A percentile compares a stretch with the other conserved stretches of the same genome.
phyloP scores from a whole-genome alignment of 2,329 filamentous ascomycete species.

The Aureobasidium sp. region DNA sequence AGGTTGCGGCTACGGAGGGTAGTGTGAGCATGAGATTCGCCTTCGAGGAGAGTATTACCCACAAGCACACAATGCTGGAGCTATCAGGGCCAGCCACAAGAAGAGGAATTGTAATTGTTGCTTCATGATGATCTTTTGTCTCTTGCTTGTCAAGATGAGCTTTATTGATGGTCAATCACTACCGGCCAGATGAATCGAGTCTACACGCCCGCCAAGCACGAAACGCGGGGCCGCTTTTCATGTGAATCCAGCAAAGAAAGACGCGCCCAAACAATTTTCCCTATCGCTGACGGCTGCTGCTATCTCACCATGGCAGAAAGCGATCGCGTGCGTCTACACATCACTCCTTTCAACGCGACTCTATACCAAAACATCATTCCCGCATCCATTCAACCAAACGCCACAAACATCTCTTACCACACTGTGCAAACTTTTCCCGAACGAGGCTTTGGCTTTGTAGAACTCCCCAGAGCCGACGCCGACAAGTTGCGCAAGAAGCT shows the following conservation, averaged over 20 bases:
- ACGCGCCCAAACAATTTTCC: neutral
- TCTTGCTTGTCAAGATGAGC: neutral
- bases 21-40: too few relatives aligned
- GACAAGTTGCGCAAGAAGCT: slow-evolving; percentile 89
- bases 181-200: neutral
- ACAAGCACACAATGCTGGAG: slow-evolving; percentile 21
- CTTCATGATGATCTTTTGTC: neutral
- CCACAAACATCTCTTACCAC: slow-evolving; percentile 83
- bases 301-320: slow-evolving; percentile 9
- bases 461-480: slow-evolving; percentile 72
- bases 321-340: slow-evolving; percentile 61
- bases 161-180: neutral
- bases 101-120: slow-evolving; percentile 13
- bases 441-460: slow-evolving; percentile 81
- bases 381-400: slow-evolving; percentile 55
- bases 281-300: neutral
- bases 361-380: slow-evolving; percentile 68
- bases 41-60: too few relatives aligned
- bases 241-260: neutral
- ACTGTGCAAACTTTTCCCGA: slow-evolving; percentile 81
- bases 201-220: neutral
- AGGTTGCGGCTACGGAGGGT: slow-evolving; percentile 42
- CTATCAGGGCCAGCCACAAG: slow-evolving; percentile 12
- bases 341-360: slow-evolving; percentile 73
- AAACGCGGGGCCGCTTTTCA: slow-evolving; percentile 2